Base-by-base conservation (phyloP, 2,329 filamentous ascomycete genomes). In the Venturia oleaginea region DNA sequence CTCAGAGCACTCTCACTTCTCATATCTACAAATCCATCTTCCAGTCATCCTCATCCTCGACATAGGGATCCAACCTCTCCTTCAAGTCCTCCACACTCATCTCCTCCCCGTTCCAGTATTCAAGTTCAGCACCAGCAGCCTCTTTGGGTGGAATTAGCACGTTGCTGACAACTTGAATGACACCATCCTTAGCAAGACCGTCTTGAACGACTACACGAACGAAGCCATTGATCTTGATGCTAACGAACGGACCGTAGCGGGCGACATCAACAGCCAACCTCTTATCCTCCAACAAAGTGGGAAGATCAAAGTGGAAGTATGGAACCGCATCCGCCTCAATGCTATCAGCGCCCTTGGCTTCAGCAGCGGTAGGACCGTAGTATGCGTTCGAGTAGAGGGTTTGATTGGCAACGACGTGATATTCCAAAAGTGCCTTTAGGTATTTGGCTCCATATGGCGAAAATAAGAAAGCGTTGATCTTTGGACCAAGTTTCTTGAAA, bases 311-410 rank as follows among this genome's bases (percentile, higher is more conserved):
- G 72, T 87, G 86, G 73, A 81, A 85, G 69, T 86, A 82, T 17
- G 71, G 69, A 17, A 27, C 62, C 4, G 34, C 62, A 32, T 64
- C 51, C 8, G 43, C 40, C 27, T 64, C 43, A 17, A 69, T 65
- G 60, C 63, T 65, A 48, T 69, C 69, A 19, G 71, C 68, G 10
- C 65, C 67, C 67, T 6, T 72, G 68, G 34, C 32, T 13, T 57
- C 48, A 11, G 68, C 63, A 68, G 27, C 64, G 0, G 78, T 77
- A 10, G 76, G 71, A 60, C 81, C 81, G 77, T 92, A 94, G 72
- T 87, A 90, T 5, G 87, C 88, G 72, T 96, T 92, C 6, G 88
- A 90, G 79, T 96, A 97, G 0, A 96, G 77, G 0, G 89, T 92
- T 66, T 86, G 82, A 70, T 90, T 85, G 51, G 86, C 82, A 1